phyloP scores from a whole-genome alignment of 176 grass and related monocot genomes.

The Raddia guianensis region DNA sequence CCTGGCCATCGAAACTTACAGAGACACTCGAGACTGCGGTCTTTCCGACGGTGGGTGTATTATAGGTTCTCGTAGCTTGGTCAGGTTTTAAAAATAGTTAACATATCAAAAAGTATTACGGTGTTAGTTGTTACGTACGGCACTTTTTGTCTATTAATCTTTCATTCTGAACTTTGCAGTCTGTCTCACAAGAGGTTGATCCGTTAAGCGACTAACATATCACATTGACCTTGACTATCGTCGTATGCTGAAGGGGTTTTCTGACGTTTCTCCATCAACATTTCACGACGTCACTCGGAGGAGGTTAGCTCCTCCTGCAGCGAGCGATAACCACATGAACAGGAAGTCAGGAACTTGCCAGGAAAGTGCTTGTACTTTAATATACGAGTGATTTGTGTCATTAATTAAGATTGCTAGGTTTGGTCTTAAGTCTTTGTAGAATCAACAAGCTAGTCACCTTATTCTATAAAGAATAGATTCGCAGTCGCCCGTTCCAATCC shows the following conservation, averaged over 20 bases:
- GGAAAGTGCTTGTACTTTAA: background rate
- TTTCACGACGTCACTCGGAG: background rate
- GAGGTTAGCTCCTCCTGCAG: background rate
- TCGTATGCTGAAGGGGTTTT: background rate
- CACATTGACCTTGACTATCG: background rate
- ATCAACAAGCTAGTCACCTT: background rate
- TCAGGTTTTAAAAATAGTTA: too few species aligned
- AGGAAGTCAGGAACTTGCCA: background rate
- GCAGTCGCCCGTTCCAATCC: background rate
- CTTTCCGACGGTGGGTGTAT: too few species aligned
- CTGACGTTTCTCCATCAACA: background rate
- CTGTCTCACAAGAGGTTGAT: background rate
- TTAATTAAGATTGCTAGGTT: background rate
- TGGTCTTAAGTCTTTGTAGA: background rate
- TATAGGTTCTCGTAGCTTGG: too few species aligned
- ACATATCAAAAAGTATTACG: too few species aligned
- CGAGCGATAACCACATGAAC: background rate
- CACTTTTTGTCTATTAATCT: background rate
- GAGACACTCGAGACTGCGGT: too few species aligned
- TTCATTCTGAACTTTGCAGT: background rate
- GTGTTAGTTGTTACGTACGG: too few species aligned
- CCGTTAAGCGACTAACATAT: too few species aligned
- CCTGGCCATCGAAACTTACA: too few species aligned
- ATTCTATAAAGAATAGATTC: background rate
- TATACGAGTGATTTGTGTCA: background rate